Evolutionary conservation across 331 rosid species (phyloP).

Genomic region (Ulmus americana): DNA sequence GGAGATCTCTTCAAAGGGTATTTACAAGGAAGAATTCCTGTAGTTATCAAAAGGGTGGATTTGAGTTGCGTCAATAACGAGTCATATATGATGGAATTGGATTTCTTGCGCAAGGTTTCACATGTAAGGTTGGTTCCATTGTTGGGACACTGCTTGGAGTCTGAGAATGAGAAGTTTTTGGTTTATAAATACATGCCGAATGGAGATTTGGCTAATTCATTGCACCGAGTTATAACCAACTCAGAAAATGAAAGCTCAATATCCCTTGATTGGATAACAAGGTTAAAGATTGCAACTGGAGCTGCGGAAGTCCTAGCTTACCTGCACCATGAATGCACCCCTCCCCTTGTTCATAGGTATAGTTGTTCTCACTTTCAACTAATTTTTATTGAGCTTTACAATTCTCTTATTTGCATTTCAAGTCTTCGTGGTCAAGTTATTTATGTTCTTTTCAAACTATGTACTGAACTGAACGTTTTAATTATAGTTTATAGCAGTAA

Average conservation of each 20-base stretch:
- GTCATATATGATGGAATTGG: conserved; percentile 52
- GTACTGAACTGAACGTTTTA: not conserved
- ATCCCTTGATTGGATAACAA: conserved; percentile 93
- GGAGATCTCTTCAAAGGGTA: conserved; percentile 68
- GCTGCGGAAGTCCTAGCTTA: conserved; percentile 80
- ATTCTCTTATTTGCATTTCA: conserved; percentile 4
- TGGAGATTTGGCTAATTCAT: conserved; percentile 70
- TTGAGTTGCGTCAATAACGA: conserved; percentile 42
- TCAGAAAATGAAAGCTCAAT: conserved; percentile 37
- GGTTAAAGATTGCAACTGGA: conserved; percentile 86
- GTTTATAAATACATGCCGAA: conserved; percentile 81
- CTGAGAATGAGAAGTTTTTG: conserved; percentile 62
- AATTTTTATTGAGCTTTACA: not conserved
- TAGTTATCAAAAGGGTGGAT: conserved; percentile 74
- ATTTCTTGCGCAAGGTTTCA: conserved; percentile 60
- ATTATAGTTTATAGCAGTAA: not conserved
- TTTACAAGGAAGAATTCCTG: conserved; percentile 47
- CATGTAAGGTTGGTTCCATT: conserved; percentile 74
- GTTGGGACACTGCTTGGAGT: conserved; percentile 79
- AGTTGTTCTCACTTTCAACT: not conserved
- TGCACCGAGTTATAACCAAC: conserved; percentile 39
- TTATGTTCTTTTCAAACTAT: not conserved
- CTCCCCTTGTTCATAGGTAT: conserved; percentile 91
- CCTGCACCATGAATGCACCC: conserved; percentile 74
- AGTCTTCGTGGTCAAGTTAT: not conserved